Base-by-base conservation (phyloP, 345 rosid genomes). In the Gossypium thurberi region DNA sequence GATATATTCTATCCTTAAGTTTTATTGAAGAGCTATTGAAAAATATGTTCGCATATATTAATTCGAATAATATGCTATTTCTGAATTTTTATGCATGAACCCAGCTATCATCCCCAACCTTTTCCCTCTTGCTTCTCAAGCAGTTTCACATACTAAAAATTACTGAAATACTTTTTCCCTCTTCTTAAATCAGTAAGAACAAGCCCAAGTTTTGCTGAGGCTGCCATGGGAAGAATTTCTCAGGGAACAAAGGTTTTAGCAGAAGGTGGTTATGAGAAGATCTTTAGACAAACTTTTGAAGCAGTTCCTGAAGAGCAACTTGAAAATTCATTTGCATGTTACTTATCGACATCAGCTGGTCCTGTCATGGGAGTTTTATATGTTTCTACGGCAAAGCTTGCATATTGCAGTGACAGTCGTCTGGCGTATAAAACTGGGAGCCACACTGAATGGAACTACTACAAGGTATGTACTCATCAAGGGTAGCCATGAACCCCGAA, bases 151-250 rank as follows among this genome's bases (percentile, higher is more conserved):
- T 21, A 2, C 12, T 11, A 8, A 33, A 44, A 60, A 72, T 42
- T 44, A 60, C 20, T 42, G 6, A 51, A 59, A n/a, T 75, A 37
- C 64, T n/a, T 47, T 65, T 56, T 60, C 66, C 5, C 26, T 13
- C 11, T 74, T 77, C 26, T 51, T 40, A 47, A 56, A 78, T 13
- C 79, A 89, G 94, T 91, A 86, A 91, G 86, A 79, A 91, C 92
- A 18, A 81, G 85, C 70, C 93, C 97, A 11, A 87, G 97, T 82
- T 84, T 91, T 77, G 83, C 91, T 56, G 97, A 91, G 72, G 97
- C 91, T 80, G 90, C 97, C 10, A 78, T 91, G 85, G 93, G 93
- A 84, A 91, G 91, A 82, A 84, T 91, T 73, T 90, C 97, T 14
- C 94, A 87, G 71, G 89, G 90, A 72, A 87, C 90, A 33, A 89